phyloP scores from a whole-genome alignment of 345 rosid genomes.

The Citrus hindsii region DNA sequence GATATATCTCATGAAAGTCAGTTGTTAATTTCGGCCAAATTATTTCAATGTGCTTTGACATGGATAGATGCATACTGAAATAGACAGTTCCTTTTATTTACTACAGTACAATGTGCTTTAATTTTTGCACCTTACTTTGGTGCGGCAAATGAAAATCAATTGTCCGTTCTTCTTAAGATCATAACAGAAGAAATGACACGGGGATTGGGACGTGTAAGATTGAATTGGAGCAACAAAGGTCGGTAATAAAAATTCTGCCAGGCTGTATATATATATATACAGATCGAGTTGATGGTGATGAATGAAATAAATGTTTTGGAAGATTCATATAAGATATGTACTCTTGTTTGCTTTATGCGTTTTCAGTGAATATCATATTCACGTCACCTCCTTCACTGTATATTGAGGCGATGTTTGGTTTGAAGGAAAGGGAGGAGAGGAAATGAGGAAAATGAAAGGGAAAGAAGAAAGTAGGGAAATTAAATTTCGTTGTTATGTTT shows the following conservation, averaged over 20 bases:
- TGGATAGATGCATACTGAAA: neutral
- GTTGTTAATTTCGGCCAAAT: neutral
- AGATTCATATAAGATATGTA: conserved; percentile 5
- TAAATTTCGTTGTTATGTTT: no score
- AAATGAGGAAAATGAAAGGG: fast-evolving
- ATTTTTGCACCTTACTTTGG: neutral
- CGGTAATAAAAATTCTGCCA: neutral
- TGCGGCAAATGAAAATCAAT: neutral
- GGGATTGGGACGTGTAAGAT: neutral
- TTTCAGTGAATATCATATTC: neutral
- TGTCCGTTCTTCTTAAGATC: neutral
- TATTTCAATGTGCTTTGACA: neutral
- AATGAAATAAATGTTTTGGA: neutral
- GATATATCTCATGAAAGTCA: neutral
- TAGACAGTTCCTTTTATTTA: neutral
- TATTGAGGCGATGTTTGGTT: no score
- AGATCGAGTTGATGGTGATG: no score
- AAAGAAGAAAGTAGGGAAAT: fast-evolving
- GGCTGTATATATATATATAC: neutral
- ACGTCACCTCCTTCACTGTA: no score
- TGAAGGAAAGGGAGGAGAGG: no score
- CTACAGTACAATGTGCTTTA: neutral
- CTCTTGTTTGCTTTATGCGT: conserved; percentile 7
- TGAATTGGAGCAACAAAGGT: neutral
- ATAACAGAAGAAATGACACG: neutral